phyloP scores from a whole-genome alignment of 208 protist genomes.

The Entamoeba moshkovskii region DNA sequence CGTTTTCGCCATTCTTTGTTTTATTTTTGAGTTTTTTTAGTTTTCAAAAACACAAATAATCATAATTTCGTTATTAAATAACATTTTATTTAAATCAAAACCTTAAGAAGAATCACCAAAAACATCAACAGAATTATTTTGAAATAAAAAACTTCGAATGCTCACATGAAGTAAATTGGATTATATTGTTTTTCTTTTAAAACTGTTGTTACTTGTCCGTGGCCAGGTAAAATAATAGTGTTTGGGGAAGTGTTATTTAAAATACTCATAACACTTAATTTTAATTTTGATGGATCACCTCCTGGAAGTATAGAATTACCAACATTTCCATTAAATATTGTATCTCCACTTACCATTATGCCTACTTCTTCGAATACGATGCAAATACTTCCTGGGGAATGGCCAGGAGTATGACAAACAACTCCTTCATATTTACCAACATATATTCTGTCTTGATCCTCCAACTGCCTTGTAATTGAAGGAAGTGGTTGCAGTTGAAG shows the following conservation, averaged over 20 bases:
- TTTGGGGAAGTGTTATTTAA: not conserved
- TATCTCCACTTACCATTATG: slow-evolving; percentile 15
- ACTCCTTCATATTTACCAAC: not conserved
- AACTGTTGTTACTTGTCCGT: not conserved
- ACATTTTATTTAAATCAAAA: no score
- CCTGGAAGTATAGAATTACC: not conserved
- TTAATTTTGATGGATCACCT: not conserved
- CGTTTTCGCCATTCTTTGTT: no score
- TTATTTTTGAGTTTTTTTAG: no score
- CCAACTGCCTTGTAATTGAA: not conserved
- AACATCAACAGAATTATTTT: no score
- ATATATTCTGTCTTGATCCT: not conserved
- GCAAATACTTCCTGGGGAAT: slow-evolving; percentile 17
- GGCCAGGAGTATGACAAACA: slow-evolving; percentile 7
- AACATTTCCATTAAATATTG: not conserved
- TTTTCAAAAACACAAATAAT: no score
- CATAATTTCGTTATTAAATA: no score
- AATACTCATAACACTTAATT: not conserved
- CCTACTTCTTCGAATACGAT: not conserved
- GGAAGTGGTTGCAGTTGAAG: not conserved
- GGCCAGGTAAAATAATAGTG: not conserved
- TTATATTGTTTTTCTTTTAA: not conserved
- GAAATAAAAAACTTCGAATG: no score
- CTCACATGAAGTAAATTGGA: not conserved
- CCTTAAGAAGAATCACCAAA: no score